phyloP scores from a whole-genome alignment of 345 rosid species.

The Leavenworthia alabamica region DNA sequence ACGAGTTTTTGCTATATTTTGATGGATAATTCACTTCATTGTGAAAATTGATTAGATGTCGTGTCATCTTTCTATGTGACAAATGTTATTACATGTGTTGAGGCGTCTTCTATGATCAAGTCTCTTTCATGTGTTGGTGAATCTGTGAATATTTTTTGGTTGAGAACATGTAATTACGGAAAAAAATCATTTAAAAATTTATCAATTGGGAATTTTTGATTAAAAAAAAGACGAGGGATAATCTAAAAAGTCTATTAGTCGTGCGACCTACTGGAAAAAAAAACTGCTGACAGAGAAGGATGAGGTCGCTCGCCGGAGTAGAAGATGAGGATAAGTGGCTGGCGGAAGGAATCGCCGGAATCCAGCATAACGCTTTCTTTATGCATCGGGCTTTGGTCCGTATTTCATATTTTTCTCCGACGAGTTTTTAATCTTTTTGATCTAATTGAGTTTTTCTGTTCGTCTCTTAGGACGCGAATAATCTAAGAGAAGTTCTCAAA shows the following conservation, averaged over 20 bases:
- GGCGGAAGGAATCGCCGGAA: slow-evolving; percentile 89
- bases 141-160: too few species aligned
- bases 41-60: too few species aligned
- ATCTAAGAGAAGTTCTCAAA: slow-evolving; percentile 83
- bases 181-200: too few species aligned
- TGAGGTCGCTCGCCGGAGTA: slow-evolving; percentile 41
- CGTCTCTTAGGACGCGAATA: slow-evolving; percentile 57
- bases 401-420: background rate
- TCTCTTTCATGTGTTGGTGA: too few species aligned
- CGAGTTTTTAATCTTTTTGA: background rate
- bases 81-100: too few species aligned
- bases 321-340: slow-evolving; percentile 96
- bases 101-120: too few species aligned
- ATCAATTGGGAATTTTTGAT: too few species aligned
- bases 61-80: too few species aligned
- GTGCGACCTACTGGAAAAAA: background rate
- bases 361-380: slow-evolving; percentile 84
- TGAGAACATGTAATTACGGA: too few species aligned
- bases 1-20: background rate
- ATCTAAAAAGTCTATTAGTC: too few species aligned
- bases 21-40: background rate
- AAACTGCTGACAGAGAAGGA: slow-evolving; percentile 27
- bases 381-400: slow-evolving; percentile 86
- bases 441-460: background rate
- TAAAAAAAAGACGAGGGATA: too few species aligned